Base-by-base conservation (phyloP, 2,329 filamentous ascomycete species). In the Cladosporium sp. region DNA sequence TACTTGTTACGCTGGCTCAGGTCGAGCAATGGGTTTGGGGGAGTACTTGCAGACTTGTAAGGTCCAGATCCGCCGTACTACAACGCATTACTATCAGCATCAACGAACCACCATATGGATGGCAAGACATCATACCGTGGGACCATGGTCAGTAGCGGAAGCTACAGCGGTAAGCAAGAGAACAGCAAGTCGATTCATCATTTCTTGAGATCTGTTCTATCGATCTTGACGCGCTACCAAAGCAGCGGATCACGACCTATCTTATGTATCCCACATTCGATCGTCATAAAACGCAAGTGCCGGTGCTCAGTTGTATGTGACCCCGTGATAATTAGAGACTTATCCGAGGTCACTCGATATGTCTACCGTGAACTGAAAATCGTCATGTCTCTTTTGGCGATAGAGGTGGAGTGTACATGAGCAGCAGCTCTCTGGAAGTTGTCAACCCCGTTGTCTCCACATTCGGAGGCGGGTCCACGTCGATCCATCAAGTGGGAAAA, bases 11-110 rank as follows among this genome's bases (percentile, higher is more conserved):
- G 2, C 8, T 21, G 34, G 5, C 1, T 26, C 4, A 18, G 26
- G 7, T 14, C 3, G 10, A 11, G 5, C 21, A 44, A 4, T 26
- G 2, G 12, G n/a, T 38, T 8, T 4, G 6, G 12, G 15, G 15
- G n/a, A 12, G 3, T 14, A 11, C 54, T 14, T 26, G 38, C 54
- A 36, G 54, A 58, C 12, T 58, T 58, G 32, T 58, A 58, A 14
- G 54, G 54, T 5, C 54, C 54, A 15, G 54, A 58, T 10, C 54
- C 54, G 54, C 54, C 54, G 21, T 58, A 58, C 54, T 58, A n/a
- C 3, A 10, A 12, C 11, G 6, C 32, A 38, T 34, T 10, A 4
- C 24, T 15, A 32, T 58, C 11, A 58, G n/a, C n/a, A 38, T 24
- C 3, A 12, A 7, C 8, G 10, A 7, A 7, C 21, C 4, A 24